Evolutionary conservation across 202 grass and related monocot species (phyloP), one percentile per base, ranked within the genome.

Genomic region (Carex sylvatica): DNA sequence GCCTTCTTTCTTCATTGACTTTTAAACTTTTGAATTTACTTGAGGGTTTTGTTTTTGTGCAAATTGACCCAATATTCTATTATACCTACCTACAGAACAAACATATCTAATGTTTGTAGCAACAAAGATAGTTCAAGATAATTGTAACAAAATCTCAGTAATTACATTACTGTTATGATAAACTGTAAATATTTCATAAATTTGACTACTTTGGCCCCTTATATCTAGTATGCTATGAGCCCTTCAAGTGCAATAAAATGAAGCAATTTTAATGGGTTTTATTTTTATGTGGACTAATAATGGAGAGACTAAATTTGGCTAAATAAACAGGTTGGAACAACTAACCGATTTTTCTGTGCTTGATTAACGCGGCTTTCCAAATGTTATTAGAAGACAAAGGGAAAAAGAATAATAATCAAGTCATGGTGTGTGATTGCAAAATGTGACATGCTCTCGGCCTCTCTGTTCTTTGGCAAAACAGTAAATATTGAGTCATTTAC

Each of bases 1-100:
- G 87, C 59, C 69, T 36, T 10, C 6, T 15, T 65, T 16, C n/a
- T 69, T 87, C 65, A 13, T 90, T 51, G 72, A 18, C 54, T 78
- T 70, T 74, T 55, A 53, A 24, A 31, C 6, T 40, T 11, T 42
- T 59, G 10, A 31, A 56, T 80, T 61, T 47, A 47, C 62, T 16
- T 23, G n/a, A 16, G 68, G n/a, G 2, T 9, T 20, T 71, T 9
- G 40, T 40, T 70, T 8, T 35, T 35, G 3, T 35, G 35, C 16
- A 16, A 68, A 28, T 18, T 18, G 31, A 68, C 15, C 46, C 46
- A 47, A 12, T 47, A 47, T 47, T 47, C 10, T 44, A 10, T 72
- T 65, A 19, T 65, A 61, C 59, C 23, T 61, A 2, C 19, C 59
- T 10, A 22, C 19, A 24, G 59, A 61, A 61, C 24, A 1, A 30